Evolutionary conservation across 345 rosid species (phyloP).

Genomic region (Arabidopsis arenosa): DNA sequence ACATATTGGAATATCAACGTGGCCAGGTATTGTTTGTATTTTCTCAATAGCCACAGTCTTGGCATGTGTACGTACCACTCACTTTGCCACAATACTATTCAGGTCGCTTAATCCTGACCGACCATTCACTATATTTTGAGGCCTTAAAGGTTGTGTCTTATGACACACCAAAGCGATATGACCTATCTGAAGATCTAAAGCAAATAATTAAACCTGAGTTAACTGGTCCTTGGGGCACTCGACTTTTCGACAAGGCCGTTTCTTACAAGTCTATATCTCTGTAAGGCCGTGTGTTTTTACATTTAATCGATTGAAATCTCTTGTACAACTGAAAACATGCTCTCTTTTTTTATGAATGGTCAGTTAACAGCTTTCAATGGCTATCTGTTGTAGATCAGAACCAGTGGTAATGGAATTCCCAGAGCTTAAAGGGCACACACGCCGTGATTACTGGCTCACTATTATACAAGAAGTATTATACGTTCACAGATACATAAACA

Average conservation of each 20-base stretch:
- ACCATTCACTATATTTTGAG: conserved; percentile 93
- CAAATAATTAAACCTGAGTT: conserved; percentile 90
- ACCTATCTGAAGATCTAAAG: conserved; percentile 81
- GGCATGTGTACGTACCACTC: neutral
- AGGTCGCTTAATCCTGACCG: conserved; percentile 90
- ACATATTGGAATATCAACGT: conserved; percentile 91
- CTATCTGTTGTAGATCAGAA: conserved; percentile 73
- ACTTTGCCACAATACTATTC: conserved; percentile 37
- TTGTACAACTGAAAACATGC: conserved; percentile 9
- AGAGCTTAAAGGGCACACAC: conserved; percentile 91
- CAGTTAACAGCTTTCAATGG: conserved; percentile 35
- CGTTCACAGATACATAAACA: conserved; percentile 71
- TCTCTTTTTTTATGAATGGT: conserved; percentile 30
- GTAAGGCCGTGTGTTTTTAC: conserved; percentile 56
- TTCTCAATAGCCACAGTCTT: neutral
- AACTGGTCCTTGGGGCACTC: conserved; percentile 99
- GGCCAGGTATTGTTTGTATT: conserved; percentile 71
- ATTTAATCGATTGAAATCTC: neutral
- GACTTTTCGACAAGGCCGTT: conserved; percentile 96
- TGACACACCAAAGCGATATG: conserved; percentile 87
- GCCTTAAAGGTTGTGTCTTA: conserved; percentile 84
- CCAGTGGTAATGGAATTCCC: conserved; percentile 91
- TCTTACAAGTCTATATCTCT: conserved; percentile 79
- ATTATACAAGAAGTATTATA: conserved; percentile 74
- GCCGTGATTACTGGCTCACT: conserved; percentile 95